phyloP scores from a whole-genome alignment of 305 asterid species.

The Solanum chacoense region DNA sequence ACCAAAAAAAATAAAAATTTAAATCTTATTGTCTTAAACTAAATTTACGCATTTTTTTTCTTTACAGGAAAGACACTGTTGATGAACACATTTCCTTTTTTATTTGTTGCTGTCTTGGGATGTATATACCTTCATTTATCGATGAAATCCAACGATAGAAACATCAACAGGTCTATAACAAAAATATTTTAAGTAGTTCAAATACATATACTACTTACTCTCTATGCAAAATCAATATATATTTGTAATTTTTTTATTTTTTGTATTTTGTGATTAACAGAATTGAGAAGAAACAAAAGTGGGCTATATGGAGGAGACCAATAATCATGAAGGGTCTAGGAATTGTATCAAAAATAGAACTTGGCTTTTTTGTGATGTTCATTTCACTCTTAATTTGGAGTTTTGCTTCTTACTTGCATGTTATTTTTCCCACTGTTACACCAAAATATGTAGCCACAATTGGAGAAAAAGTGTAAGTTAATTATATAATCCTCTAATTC shows the following conservation, averaged over 20 bases:
- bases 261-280: constrained; percentile 8
- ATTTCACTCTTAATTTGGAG: constrained; percentile 68
- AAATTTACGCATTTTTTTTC: too few species aligned
- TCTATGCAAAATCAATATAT: too few species aligned
- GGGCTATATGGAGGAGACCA: constrained; percentile 58
- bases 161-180: background rate
- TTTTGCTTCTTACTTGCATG: constrained; percentile 32
- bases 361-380: constrained; percentile 59
- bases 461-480: constrained; percentile 51
- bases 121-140: constrained; percentile 53
- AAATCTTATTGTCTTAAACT: too few species aligned
- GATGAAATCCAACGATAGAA: constrained; percentile 11
- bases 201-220: too few species aligned
- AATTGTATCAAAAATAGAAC: constrained; percentile 64
- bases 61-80: constrained; percentile 36
- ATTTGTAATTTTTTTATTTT: too few species aligned
- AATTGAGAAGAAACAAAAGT: constrained; percentile 12
- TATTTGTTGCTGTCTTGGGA: constrained; percentile 43
- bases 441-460: constrained; percentile 34
- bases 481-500: too few species aligned
- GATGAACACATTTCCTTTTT: constrained; percentile 31
- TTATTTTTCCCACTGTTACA: constrained; percentile 31
- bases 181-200: too few species aligned
- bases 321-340: constrained; percentile 61
- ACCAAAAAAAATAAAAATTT: too few species aligned